These are phyloP conservation scores for Trifolium fragiferum DNA, from an alignment of 306 rosid genomes.

Conservation along the genomic window DNA sequence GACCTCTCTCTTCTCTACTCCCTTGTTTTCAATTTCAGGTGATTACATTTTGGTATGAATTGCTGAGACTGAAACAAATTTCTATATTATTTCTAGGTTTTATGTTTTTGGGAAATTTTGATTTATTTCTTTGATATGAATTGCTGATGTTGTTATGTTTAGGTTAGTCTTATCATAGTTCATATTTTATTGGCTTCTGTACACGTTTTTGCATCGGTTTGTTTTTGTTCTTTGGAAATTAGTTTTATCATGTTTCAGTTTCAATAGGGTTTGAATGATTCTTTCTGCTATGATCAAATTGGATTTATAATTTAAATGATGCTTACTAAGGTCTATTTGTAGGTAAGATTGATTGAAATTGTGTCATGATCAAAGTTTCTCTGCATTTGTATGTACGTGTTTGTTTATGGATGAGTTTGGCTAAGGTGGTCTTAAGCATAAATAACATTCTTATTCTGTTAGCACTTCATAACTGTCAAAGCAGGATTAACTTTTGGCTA, in stretches of 20 bases:
- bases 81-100: too few relatives aligned
- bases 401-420: conserved; percentile 37
- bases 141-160: too few relatives aligned
- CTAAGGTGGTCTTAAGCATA: conserved; percentile 24
- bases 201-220: neutral
- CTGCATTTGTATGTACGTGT: conserved; percentile 35
- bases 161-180: too few relatives aligned
- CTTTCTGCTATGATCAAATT: conserved; percentile 29
- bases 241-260: conserved; percentile 23
- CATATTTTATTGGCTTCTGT: too few relatives aligned
- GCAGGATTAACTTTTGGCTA: conserved; percentile 4
- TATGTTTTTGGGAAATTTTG: too few relatives aligned
- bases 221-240: neutral
- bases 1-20: too few relatives aligned
- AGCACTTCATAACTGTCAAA: conserved; percentile 31
- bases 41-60: too few relatives aligned
- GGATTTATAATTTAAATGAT: conserved; percentile 31
- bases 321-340: conserved; percentile 23
- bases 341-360: conserved; percentile 17
- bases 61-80: neutral
- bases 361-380: conserved; percentile 36
- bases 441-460: conserved; percentile 27
- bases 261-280: conserved; percentile 39
- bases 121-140: conserved; percentile 25
- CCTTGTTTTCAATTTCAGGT: too few relatives aligned